phyloP scores from a whole-genome alignment of 2,329 filamentous ascomycete genomes.

The Trichoderma sp. region DNA sequence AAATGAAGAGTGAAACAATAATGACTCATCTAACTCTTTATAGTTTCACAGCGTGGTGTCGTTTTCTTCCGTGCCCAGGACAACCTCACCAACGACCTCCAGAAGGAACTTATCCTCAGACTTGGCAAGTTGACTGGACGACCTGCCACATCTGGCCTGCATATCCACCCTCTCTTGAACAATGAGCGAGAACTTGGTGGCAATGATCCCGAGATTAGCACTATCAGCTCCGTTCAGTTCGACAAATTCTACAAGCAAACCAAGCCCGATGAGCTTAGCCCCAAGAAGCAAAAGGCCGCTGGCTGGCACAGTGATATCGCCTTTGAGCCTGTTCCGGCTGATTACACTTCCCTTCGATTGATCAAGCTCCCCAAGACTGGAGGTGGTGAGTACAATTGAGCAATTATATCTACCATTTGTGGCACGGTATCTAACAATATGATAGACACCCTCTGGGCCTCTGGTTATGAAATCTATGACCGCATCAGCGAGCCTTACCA shows the following conservation, averaged over 20 bases:
- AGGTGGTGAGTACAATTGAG: slow-evolving; percentile 39
- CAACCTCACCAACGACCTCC: slow-evolving; percentile 57
- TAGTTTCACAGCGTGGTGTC: slow-evolving; percentile 66
- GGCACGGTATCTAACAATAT: not conserved
- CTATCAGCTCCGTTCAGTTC: slow-evolving; percentile 57
- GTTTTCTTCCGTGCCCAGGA: slow-evolving; percentile 68
- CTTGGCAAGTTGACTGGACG: slow-evolving; percentile 59
- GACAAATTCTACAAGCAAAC: slow-evolving; percentile 46
- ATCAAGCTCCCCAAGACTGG: slow-evolving; percentile 53
- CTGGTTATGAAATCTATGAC: slow-evolving; percentile 65
- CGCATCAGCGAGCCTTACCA: slow-evolving; percentile 56
- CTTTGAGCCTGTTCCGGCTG: slow-evolving; percentile 61
- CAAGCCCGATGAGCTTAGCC: slow-evolving; percentile 17
- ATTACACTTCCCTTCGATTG: slow-evolving; percentile 59
- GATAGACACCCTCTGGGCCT: slow-evolving; percentile 62
- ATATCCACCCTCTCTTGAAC: slow-evolving; percentile 59
- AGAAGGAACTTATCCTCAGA: slow-evolving; percentile 62
- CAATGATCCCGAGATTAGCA: slow-evolving; percentile 59
- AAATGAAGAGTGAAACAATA: not conserved
- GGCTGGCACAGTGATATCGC: slow-evolving; percentile 64
- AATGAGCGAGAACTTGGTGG: slow-evolving; percentile 51
- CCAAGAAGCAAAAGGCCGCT: slow-evolving; percentile 45
- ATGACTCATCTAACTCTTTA: not conserved
- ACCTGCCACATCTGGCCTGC: slow-evolving; percentile 52
- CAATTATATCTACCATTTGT: not conserved